phyloP scores from a whole-genome alignment of 805 yeast genomes.

The Deakozyma indianensis region DNA sequence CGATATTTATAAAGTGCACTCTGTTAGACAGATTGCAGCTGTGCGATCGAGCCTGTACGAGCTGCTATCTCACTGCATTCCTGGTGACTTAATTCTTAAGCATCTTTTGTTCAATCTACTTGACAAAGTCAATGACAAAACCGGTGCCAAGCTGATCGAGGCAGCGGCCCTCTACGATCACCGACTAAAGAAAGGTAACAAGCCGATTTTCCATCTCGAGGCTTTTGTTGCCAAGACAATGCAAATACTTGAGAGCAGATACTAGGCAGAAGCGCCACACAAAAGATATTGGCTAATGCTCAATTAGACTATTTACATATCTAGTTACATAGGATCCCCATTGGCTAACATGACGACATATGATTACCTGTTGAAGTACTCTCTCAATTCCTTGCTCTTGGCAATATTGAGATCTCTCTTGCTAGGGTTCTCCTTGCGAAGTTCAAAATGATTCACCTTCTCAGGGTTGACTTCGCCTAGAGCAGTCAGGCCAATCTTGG shows the following conservation, averaged over 20 bases:
- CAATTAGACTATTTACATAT: too few relatives aligned
- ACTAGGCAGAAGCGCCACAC: too few relatives aligned
- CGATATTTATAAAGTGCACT: constrained; percentile 43
- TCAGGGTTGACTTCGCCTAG: constrained; percentile 34
- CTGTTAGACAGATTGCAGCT: constrained; percentile 34
- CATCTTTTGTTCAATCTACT: constrained; percentile 29
- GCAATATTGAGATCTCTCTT: constrained; percentile 44
- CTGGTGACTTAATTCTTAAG: constrained; percentile 68
- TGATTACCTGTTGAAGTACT: constrained; percentile 46
- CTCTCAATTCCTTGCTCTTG: constrained; percentile 39
- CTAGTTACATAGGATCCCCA: too few relatives aligned
- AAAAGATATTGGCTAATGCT: too few relatives aligned
- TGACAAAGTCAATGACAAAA: constrained; percentile 13
- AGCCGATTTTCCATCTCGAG: constrained; percentile 87
- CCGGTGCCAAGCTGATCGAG: constrained; percentile 27
- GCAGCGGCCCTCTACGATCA: constrained; percentile 60
- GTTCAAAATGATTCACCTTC: constrained; percentile 38
- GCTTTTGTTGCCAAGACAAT: constrained; percentile 84
- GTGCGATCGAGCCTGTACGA: constrained; percentile 65
- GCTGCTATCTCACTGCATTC: constrained; percentile 83
- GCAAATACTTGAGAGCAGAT: constrained; percentile 45
- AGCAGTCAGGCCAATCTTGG: constrained; percentile 57
- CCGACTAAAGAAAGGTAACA: constrained; percentile 69
- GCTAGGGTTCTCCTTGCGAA: constrained; percentile 45
- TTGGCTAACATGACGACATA: too few relatives aligned